Evolutionary conservation across 73 alveolate genomes (phyloP), one percentile per base, ranked within the genome.

Genomic region (Paramecium bursaria): DNA sequence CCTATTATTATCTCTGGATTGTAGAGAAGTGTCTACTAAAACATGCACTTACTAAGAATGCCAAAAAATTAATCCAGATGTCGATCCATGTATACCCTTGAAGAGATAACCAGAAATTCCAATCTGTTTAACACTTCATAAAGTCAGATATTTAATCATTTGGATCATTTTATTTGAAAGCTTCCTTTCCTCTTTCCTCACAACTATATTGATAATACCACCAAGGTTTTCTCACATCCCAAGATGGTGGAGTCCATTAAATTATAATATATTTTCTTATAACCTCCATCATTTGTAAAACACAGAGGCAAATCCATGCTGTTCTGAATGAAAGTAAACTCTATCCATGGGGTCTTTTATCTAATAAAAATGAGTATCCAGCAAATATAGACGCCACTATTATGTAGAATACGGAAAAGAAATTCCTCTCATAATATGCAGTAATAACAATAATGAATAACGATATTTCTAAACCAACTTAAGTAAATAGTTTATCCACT

Each of bases 61-160:
- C 52, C n/a, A 61, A 17, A 21, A 61, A 61, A 61, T 61, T 61
- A n/a, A 61, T 35, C 80, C 80, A 61, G 7, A 61, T 23, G 53
- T 77, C 82, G 21, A 53, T 35, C 50, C 53, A 52, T 17, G 52
- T 77, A 21, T 77, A 60, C 9, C 75, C 88, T 39, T 77, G 35
- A 19, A 77, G 48, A 6, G 88, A 77, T 15, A 77, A 54, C 88
- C 88, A 77, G 42, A 52, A 77, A 35, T 42, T 77, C 88, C 88
- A 77, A 46, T 77, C 88, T 0, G 50, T 29, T 53, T 60, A 25
- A 35, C 88, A 77, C 14, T 52, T 23, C 74, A 53, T 73, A 42
- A 39, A 77, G 46, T 77, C 88, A 33, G 73, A 31, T 35, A 73
- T 77, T 6, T 35, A 39, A 35, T 77, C 79, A 53, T 48, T 39